Evolutionary conservation across 78 protist genomes (phyloP).

Genomic region (Dictyostelium firmibasis): DNA sequence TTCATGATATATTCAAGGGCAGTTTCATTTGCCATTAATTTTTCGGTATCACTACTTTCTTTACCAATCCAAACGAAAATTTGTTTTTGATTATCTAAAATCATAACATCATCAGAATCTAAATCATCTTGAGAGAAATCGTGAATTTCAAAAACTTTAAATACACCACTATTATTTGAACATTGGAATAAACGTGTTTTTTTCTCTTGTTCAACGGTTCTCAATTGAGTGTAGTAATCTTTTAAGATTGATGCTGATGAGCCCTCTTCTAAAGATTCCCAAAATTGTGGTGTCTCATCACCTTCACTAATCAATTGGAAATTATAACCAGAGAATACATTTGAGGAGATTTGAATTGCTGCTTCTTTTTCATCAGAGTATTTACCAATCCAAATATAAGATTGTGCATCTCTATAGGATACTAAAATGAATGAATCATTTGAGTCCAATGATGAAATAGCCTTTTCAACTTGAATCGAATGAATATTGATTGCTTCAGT

Average conservation of each 20-base stretch:
- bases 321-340: background rate
- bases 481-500: constrained; percentile 1
- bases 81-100: constrained; percentile 1
- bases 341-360: background rate
- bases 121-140: constrained; percentile 63
- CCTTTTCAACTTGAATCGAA: constrained; percentile 53
- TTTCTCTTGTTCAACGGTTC: constrained; percentile 40
- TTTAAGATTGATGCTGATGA: background rate
- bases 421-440: constrained; percentile 39
- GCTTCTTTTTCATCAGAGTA: constrained; percentile 33
- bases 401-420: background rate
- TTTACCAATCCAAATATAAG: constrained; percentile 49
- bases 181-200: constrained; percentile 43
- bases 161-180: constrained; percentile 34
- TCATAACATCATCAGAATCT: constrained; percentile 49
- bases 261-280: background rate
- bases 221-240: background rate
- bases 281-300: background rate
- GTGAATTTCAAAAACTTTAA: constrained; percentile 39
- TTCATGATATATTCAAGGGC: background rate
- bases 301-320: background rate
- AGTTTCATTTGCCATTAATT: constrained; percentile 30
- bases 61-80: constrained; percentile 68
- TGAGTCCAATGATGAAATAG: constrained; percentile 6
- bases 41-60: constrained; percentile 30